These are phyloP conservation scores for Septoria linicola DNA, from an alignment of 2,329 filamentous ascomycete genomes.

Conservation along the genomic window DNA sequence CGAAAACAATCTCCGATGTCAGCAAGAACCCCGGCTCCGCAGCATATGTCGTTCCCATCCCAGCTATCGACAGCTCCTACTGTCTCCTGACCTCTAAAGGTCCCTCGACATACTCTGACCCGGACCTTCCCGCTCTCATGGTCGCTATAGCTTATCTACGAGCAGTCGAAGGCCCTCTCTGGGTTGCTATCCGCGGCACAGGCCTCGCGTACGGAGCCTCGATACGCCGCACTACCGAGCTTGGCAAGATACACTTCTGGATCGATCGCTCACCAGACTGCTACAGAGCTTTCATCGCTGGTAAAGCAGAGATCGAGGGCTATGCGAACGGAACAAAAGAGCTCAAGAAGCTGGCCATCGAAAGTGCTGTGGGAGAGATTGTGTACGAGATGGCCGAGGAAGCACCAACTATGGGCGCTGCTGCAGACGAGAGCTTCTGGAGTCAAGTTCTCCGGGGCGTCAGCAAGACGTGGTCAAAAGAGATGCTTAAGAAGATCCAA, in stretches of 20 bases:
- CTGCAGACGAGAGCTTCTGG: conserved; percentile 80
- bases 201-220: conserved; percentile 87
- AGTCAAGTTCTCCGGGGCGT: conserved; percentile 75
- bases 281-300: conserved; percentile 78
- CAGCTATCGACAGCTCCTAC: conserved; percentile 89
- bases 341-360: conserved; percentile 79
- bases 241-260: conserved; percentile 76
- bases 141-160: conserved; percentile 91
- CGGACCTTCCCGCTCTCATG: conserved; percentile 76
- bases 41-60: conserved; percentile 82
- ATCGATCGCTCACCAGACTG: conserved; percentile 90
- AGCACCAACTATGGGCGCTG: conserved; percentile 78
- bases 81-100: conserved; percentile 73
- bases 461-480: conserved; percentile 72
- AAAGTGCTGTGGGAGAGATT: conserved; percentile 87
- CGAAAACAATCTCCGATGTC: conserved; percentile 70
- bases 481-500: conserved; percentile 73
- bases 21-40: conserved; percentile 73
- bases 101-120: conserved; percentile 71
- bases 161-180: conserved; percentile 88
- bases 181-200: conserved; percentile 88
- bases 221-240: conserved; percentile 75
- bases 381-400: conserved; percentile 85
- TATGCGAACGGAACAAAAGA: conserved; percentile 69
- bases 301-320: conserved; percentile 69